phyloP scores from a whole-genome alignment of 345 rosid species.

The Brassica juncea region DNA sequence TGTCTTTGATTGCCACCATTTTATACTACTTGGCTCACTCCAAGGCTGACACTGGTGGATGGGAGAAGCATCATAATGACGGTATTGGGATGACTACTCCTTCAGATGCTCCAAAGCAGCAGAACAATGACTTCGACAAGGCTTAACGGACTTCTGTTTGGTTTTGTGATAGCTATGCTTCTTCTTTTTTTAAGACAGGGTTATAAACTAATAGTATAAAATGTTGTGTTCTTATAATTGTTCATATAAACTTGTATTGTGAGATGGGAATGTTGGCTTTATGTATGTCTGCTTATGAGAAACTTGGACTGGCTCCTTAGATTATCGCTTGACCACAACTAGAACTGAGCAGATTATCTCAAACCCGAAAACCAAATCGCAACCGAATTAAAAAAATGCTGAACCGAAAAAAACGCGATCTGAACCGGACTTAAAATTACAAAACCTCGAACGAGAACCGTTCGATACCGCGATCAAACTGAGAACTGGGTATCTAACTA shows the following conservation, averaged over 20 bases:
- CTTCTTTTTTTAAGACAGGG: constrained; percentile 3
- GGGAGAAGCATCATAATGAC: constrained; percentile 87
- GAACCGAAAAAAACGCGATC: no score
- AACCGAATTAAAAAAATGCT: no score
- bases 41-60: constrained; percentile 92
- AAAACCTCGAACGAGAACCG: no score
- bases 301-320: constrained; percentile 1
- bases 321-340: not conserved
- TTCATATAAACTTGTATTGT: constrained; percentile 30
- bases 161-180: constrained; percentile 13
- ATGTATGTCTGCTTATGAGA: constrained; percentile 5
- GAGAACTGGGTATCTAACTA: no score
- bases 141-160: constrained; percentile 31
- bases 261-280: constrained; percentile 24
- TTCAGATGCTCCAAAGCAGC: constrained; percentile 47
- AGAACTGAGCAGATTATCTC: not conserved
- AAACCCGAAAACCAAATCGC: no score
- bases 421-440: no score
- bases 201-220: constrained; percentile 1
- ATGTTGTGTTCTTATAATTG: constrained; percentile 22
- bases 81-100: constrained; percentile 47
- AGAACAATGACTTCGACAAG: constrained; percentile 52
- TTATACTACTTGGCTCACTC: constrained; percentile 82
- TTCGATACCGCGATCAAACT: no score
- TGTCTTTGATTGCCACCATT: constrained; percentile 65